Percentiles rank a stretch among this genome's conserved stretches.
These are phyloP conservation scores for Pyrus pyrifolia DNA, from an alignment of 306 rosid genomes.

Conservation along the genomic window DNA sequence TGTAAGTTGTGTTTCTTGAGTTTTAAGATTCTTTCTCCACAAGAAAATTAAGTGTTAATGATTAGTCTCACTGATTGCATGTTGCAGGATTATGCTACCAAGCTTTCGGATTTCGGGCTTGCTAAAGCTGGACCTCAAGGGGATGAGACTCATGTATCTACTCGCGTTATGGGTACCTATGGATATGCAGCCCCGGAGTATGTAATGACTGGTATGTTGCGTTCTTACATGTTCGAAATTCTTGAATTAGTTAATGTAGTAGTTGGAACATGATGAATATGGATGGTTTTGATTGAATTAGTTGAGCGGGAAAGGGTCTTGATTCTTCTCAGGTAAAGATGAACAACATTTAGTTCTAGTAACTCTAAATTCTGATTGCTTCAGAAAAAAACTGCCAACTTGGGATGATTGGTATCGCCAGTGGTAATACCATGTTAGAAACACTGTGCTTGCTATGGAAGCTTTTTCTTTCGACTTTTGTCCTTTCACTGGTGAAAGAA, in stretches of 20 bases:
- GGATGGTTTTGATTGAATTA: background rate
- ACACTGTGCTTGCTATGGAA: background rate
- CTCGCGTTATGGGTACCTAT: conserved; percentile 97
- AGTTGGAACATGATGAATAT: background rate
- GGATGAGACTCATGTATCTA: conserved; percentile 95
- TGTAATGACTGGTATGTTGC: conserved; percentile 84
- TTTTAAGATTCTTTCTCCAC: background rate
- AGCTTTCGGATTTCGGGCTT: conserved; percentile 94
- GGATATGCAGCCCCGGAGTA: conserved; percentile 99
- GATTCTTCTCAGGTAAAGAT: background rate
- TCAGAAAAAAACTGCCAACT: background rate
- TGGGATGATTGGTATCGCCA: background rate
- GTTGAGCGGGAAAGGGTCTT: background rate
- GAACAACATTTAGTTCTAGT: background rate
- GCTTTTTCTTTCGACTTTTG: background rate
- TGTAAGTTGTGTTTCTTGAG: conserved; percentile 31
- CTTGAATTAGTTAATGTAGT: background rate
- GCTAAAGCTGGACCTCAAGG: conserved; percentile 99
- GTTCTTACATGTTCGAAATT: conserved; percentile 7
- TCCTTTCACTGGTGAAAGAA: background rate
- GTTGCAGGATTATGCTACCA: conserved; percentile 84
- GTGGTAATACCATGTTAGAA: background rate
- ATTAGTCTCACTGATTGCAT: conserved; percentile 6
- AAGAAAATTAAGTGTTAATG: background rate
- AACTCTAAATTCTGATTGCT: background rate